Conservation (phyloP, 176 grass and related monocot species). For the Typha latifolia region DNA sequence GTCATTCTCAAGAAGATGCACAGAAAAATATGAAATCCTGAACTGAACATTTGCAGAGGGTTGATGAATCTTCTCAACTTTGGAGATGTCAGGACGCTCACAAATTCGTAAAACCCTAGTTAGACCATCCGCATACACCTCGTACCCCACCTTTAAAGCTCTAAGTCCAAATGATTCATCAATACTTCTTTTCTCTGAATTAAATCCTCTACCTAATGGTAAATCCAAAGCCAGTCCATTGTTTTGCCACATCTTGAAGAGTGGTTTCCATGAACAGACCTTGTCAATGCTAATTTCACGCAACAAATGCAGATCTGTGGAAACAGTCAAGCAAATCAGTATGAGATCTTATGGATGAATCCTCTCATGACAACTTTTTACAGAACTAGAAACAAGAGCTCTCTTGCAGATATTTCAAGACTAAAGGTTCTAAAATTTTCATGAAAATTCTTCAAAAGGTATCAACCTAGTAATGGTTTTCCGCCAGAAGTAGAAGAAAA, state of each 20-base stretch:
- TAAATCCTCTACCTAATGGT: slow-evolving; percentile 38
- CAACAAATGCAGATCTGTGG: slow-evolving; percentile 62
- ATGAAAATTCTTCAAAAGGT: background rate
- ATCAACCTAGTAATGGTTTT: background rate
- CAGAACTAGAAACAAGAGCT: no score
- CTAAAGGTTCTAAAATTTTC: no score
- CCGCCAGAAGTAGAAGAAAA: no score
- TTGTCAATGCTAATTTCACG: slow-evolving; percentile 91
- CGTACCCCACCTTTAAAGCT: slow-evolving; percentile 58
- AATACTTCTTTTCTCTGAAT: slow-evolving; percentile 40
- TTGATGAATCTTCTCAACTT: slow-evolving; percentile 38
- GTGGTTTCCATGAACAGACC: slow-evolving; percentile 64
- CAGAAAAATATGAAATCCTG: slow-evolving; percentile 43
- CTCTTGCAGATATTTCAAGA: no score
- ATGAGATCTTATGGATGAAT: slow-evolving; percentile 22
- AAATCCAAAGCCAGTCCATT: slow-evolving; percentile 55
- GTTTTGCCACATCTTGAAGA: slow-evolving; percentile 58
- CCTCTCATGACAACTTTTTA: background rate
- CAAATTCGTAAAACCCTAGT: slow-evolving; percentile 62
- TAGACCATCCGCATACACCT: slow-evolving; percentile 81
- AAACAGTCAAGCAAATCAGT: slow-evolving; percentile 14
- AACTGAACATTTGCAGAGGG: slow-evolving; percentile 49
- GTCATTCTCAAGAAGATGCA: slow-evolving; percentile 64
- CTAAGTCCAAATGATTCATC: slow-evolving; percentile 46
- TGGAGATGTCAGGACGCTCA: slow-evolving; percentile 35